Base-by-base conservation (phyloP, 345 rosid species). In the Iberis pinnata region DNA sequence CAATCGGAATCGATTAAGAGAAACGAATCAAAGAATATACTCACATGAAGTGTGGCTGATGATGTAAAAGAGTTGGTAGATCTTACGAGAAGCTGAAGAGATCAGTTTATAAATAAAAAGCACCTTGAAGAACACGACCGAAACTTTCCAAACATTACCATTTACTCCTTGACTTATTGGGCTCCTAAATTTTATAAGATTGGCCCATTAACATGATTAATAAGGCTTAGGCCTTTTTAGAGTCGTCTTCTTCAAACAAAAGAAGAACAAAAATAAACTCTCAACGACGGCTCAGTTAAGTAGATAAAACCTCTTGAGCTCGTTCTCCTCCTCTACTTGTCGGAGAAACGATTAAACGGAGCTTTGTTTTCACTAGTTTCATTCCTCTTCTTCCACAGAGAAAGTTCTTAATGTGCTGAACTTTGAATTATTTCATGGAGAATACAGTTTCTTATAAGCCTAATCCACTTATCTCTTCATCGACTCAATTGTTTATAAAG, bases 391-490 rank as follows among this genome's bases (percentile, higher is more conserved):
- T 42, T 33, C 14, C 0, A 12, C 32, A 33, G 40, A 49, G 35
- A 26, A 16, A 33, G 8, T 12, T 36, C 40, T n/a, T 15, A 46
- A 41, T 67, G 56, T 19, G 31, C 17, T 49, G 8, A 50, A 26
- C 4, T 39, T 37, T 25, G 20, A 35, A 14, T 48, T 12, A 16
- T 7, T 3, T 33, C 19, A 81, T 81, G 93, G 73, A 81, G 35
- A 55, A 71, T 22, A 24, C 73, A 48, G 17, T 67, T 43, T 19
- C 75, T 16, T 58, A 41, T 75, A 69, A 44, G 52, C 76, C 56
- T 24, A 72, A 71, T 41, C 75, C 79, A 16, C 75, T 74, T 47
- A 56, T 79, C 60, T 55, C 47, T 12, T 55, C 76, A 8, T 69
- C 76, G 31, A 37, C 35, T 1, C 27, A 53, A 19, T 42, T 57